Conservation (phyloP, 805 yeast genomes). For the Wickerhamomyces tratensis region DNA sequence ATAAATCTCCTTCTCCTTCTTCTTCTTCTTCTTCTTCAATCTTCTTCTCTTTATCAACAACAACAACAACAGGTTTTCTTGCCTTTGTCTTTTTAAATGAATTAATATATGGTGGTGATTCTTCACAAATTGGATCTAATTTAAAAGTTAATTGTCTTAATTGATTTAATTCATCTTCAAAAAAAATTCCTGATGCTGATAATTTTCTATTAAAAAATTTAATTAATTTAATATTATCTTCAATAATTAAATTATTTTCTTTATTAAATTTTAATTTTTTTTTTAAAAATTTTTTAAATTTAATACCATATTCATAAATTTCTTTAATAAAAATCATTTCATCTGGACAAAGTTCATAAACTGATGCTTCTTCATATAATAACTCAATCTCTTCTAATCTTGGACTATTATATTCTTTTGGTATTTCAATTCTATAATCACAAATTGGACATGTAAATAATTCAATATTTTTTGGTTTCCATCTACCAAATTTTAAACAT, state of each 20-base stretch:
- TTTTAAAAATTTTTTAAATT: slow-evolving; percentile 13
- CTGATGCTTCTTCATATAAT: slow-evolving; percentile 18
- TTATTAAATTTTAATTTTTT: slow-evolving; percentile 7
- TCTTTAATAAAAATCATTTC: slow-evolving; percentile 18
- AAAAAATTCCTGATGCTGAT: slow-evolving; percentile 30
- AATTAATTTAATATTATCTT: slow-evolving; percentile 19
- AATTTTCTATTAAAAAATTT: slow-evolving; percentile 38
- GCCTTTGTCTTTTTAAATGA: slow-evolving; percentile 13
- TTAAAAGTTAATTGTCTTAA: slow-evolving; percentile 18
- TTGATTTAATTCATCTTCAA: slow-evolving; percentile 23
- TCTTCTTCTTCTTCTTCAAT: too few relatives aligned
- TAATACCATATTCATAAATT: slow-evolving; percentile 8
- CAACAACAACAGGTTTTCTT: not conserved
- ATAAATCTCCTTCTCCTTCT: too few relatives aligned
- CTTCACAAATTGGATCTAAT: slow-evolving; percentile 17
- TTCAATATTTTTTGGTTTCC: slow-evolving; percentile 20
- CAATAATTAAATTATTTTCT: slow-evolving; percentile 11
- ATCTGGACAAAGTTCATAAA: slow-evolving; percentile 23
- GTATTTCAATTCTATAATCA: slow-evolving; percentile 24
- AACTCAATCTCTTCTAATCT: slow-evolving; percentile 21
- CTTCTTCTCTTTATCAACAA: too few relatives aligned
- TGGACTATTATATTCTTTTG: slow-evolving; percentile 24
- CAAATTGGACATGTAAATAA: slow-evolving; percentile 48
- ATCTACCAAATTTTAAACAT: slow-evolving; percentile 37
- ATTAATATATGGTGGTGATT: slow-evolving; percentile 18